Percentiles rank a stretch among this genome's conserved stretches.
These are phyloP conservation scores for Paralagenidium karlingii DNA, from an alignment of 352 stramenopile species.

Conservation along the genomic window DNA sequence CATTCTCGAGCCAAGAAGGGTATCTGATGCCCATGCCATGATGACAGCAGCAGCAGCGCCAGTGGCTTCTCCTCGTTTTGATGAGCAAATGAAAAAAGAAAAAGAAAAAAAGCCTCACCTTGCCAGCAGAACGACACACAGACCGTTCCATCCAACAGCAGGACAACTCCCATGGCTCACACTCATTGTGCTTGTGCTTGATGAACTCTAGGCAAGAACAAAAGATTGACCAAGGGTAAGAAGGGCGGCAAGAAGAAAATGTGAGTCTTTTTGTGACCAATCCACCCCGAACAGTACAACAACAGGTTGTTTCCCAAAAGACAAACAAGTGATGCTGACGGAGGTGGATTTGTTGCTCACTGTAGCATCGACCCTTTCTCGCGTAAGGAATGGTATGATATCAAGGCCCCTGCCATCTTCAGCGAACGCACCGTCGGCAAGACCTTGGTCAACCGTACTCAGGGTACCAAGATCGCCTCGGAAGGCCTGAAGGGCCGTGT, in stretches of 20 bases:
- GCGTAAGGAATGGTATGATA: slow-evolving; percentile 96
- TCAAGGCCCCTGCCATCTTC: slow-evolving; percentile 98
- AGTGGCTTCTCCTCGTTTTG: too few species aligned
- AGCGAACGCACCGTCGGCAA: slow-evolving; percentile 94
- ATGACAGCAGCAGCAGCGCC: too few species aligned
- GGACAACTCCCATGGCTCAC: too few species aligned
- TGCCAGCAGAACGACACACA: too few species aligned
- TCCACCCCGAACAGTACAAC: too few species aligned
- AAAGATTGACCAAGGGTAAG: slow-evolving; percentile 86
- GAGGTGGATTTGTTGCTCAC: slow-evolving; percentile 4
- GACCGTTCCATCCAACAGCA: too few species aligned
- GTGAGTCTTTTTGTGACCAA: slow-evolving; percentile 28
- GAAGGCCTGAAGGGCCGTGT: slow-evolving; percentile 98
- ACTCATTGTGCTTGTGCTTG: slow-evolving; percentile 5
- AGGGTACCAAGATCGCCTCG: slow-evolving; percentile 94
- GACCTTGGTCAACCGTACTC: slow-evolving; percentile 98
- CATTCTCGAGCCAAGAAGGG: too few species aligned
- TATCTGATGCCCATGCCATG: too few species aligned
- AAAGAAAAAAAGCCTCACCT: too few species aligned
- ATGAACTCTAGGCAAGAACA: slow-evolving; percentile 72
- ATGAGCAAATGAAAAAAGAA: too few species aligned
- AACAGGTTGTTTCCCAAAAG: too few species aligned
- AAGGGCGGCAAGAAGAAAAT: slow-evolving; percentile 89
- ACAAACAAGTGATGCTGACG: not conserved
- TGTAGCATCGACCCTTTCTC: slow-evolving; percentile 95